A percentile compares a stretch with the other conserved stretches of the same genome.
Evolutionary conservation across 768 basidiomycete genomes (phyloP).

Genomic region (Calocera viscosa): DNA sequence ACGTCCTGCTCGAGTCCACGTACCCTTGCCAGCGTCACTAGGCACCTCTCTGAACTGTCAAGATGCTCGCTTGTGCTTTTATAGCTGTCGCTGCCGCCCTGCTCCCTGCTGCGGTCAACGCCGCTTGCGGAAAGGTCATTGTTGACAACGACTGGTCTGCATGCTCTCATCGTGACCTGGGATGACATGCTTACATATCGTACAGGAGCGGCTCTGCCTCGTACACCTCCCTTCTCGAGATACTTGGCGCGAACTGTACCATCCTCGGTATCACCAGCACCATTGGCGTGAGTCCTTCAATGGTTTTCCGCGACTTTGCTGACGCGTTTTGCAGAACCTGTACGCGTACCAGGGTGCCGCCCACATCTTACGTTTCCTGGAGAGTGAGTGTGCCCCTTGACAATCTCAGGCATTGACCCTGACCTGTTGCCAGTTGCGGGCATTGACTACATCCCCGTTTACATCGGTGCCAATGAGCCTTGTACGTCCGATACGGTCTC

Average conservation of each 20-base stretch:
- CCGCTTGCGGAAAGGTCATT: slow-evolving; percentile 6
- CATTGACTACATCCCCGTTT: slow-evolving; percentile 3
- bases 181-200: background rate
- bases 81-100: background rate
- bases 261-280: slow-evolving; percentile 7
- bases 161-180: background rate
- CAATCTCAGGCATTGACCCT: background rate
- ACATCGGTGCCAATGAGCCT: slow-evolving; percentile 4
- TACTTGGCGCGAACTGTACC: background rate
- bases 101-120: background rate
- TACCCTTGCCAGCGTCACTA: background rate
- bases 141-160: background rate
- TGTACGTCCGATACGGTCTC: background rate
- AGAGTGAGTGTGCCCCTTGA: background rate
- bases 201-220: background rate
- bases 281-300: background rate
- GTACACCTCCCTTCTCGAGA: background rate
- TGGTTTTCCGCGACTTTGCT: background rate
- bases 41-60: background rate
- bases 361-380: background rate
- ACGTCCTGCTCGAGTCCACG: background rate
- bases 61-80: background rate
- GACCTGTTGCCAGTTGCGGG: background rate
- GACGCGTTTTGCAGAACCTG: background rate
- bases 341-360: slow-evolving; percentile 3